A percentile compares a stretch with the other conserved stretches of the same genome.
These are phyloP conservation scores for Stachybotrys echinatus DNA, from an alignment of 2,329 filamentous ascomycete genomes.

Conservation along the genomic window DNA sequence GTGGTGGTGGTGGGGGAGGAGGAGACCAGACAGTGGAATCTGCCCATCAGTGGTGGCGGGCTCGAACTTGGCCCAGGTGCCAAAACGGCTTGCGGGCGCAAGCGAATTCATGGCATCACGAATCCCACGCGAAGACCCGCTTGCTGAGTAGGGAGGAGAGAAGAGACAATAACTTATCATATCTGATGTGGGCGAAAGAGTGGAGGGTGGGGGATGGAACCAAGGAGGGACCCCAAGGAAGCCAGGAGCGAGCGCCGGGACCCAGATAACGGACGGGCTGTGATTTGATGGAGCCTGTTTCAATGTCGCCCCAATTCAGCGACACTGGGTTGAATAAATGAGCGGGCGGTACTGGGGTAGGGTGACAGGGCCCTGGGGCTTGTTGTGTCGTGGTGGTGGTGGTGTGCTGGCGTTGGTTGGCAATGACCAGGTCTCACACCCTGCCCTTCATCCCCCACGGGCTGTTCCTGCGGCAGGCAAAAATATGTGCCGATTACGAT, in stretches of 20 bases:
- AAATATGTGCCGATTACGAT: background rate
- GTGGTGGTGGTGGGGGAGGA: background rate
- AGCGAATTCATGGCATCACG: background rate
- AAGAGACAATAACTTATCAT: background rate
- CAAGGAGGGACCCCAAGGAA: background rate
- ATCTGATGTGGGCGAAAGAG: background rate
- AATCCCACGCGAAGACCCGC: conserved; percentile 1
- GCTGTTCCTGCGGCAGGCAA: background rate
- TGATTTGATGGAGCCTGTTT: background rate
- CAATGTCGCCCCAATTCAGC: background rate
- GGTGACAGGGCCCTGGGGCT: background rate
- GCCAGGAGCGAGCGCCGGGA: background rate
- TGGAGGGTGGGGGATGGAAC: background rate
- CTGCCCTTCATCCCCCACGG: background rate
- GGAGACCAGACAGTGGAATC: background rate
- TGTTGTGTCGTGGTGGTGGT: background rate
- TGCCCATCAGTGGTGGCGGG: background rate
- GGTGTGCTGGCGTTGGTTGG: background rate
- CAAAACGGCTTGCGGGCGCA: background rate
- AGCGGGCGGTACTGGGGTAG: background rate
- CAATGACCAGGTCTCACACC: background rate
- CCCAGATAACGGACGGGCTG: background rate
- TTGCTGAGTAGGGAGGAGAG: background rate
- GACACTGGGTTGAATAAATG: background rate
- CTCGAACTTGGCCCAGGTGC: background rate